A percentile compares a stretch with the other conserved stretches of the same genome.
Conservation (phyloP, 2,329 filamentous ascomycete species). For the Huntiella abstrusa region DNA sequence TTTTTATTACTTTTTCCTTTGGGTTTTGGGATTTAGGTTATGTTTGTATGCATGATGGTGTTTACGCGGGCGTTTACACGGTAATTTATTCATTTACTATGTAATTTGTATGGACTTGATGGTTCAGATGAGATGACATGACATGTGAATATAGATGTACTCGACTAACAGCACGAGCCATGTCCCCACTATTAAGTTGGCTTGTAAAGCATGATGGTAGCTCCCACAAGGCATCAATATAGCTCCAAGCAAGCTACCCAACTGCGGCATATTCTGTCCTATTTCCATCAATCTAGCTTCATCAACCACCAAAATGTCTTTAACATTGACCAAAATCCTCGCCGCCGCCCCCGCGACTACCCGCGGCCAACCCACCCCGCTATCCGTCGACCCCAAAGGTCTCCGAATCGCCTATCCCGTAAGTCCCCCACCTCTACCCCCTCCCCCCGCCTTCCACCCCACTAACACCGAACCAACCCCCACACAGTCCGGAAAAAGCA, state of each 20-base stretch:
- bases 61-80: too few relatives aligned
- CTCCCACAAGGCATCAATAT: too few relatives aligned
- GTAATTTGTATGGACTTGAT: too few relatives aligned
- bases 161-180: too few relatives aligned
- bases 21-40: neutral
- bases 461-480: neutral
- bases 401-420: slow-evolving; percentile 87
- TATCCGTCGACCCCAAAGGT: slow-evolving; percentile 75
- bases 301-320: slow-evolving; percentile 24
- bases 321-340: slow-evolving; percentile 50
- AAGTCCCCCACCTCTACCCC: slow-evolving; percentile 20
- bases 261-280: neutral
- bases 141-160: too few relatives aligned
- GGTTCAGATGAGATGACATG: too few relatives aligned
- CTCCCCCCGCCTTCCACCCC: neutral
- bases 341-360: slow-evolving; percentile 69
- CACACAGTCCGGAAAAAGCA: slow-evolving; percentile 72
- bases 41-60: too few relatives aligned
- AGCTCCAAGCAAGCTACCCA: too few relatives aligned
- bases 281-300: neutral
- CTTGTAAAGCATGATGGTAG: too few relatives aligned
- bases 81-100: too few relatives aligned
- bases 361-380: slow-evolving; percentile 71
- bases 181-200: too few relatives aligned
- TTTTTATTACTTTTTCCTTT: neutral